phyloP scores from a whole-genome alignment of 2,329 filamentous ascomycete species.

The Colletotrichum camelliae region DNA sequence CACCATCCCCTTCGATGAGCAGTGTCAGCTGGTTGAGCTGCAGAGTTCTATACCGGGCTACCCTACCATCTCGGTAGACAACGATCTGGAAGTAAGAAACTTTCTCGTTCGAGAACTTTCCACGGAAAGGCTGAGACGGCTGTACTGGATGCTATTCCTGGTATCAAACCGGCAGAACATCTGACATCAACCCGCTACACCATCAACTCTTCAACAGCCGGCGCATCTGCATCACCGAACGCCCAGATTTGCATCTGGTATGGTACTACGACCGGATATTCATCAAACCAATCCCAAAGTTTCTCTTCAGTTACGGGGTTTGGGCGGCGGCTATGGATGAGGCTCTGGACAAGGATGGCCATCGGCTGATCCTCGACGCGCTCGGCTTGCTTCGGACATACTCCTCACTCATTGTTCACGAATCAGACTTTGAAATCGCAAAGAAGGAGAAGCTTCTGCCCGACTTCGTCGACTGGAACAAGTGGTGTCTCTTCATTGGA shows the following conservation, averaged over 20 bases:
- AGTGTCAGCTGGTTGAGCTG: background rate
- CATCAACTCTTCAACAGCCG: conserved; percentile 31
- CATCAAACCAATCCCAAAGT: conserved; percentile 36
- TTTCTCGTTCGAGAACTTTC: background rate
- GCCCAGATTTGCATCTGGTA: conserved; percentile 38
- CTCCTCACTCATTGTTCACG: conserved; percentile 31
- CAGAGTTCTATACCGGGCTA: background rate
- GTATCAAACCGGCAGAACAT: conserved; percentile 8
- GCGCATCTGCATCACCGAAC: conserved; percentile 36
- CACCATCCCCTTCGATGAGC: background rate
- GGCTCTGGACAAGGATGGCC: background rate
- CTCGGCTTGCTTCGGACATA: conserved; percentile 40
- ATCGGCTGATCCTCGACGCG: conserved; percentile 14
- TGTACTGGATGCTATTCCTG: background rate
- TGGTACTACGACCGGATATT: conserved; percentile 33
- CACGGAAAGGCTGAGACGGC: background rate
- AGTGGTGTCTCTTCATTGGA: conserved; percentile 22
- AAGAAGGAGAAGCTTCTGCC: conserved; percentile 12
- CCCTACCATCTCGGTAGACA: background rate
- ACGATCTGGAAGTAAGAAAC: background rate
- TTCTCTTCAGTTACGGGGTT: conserved; percentile 29
- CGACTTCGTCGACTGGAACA: conserved; percentile 18
- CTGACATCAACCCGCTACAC: conserved; percentile 34
- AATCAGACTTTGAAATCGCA: conserved; percentile 41
- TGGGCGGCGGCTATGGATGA: conserved; percentile 22